Percentiles rank a stretch among this genome's conserved stretches.
These are phyloP conservation scores for Ascodesmis nigricans DNA, from an alignment of 495 filamentous ascomycete species.

Conservation along the genomic window DNA sequence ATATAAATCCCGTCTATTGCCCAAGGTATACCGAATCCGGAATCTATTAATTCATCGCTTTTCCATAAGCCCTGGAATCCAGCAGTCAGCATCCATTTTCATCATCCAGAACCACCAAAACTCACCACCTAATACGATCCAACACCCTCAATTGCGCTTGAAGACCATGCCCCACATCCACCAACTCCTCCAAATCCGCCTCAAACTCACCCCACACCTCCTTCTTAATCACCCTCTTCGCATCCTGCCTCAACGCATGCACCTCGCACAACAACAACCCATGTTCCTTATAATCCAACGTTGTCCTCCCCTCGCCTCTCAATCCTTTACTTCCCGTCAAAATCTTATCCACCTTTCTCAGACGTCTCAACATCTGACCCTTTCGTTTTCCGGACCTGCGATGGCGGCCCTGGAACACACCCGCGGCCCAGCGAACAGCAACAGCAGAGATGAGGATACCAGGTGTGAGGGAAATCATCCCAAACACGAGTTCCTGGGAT, in stretches of 20 bases:
- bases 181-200: slow-evolving; percentile 63
- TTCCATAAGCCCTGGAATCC: slow-evolving; percentile 41
- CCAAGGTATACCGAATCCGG: too few relatives aligned
- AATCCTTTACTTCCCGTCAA: slow-evolving; percentile 35
- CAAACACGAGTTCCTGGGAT: slow-evolving; percentile 92
- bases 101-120: background rate
- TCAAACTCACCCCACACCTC: slow-evolving; percentile 58
- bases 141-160: slow-evolving; percentile 50
- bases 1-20: too few relatives aligned
- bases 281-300: slow-evolving; percentile 71
- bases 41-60: slow-evolving; percentile 35
- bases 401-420: slow-evolving; percentile 41
- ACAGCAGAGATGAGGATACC: slow-evolving; percentile 66
- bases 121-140: slow-evolving; percentile 54
- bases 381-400: slow-evolving; percentile 34
- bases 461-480: slow-evolving; percentile 80
- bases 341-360: slow-evolving; percentile 73
- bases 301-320: slow-evolving; percentile 36
- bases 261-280: slow-evolving; percentile 76
- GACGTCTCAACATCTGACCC: slow-evolving; percentile 42
- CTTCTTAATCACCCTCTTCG: slow-evolving; percentile 39
- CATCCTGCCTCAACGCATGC: slow-evolving; percentile 48
- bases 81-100: background rate
- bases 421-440: slow-evolving; percentile 45
- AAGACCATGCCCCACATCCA: slow-evolving; percentile 50